Percentiles rank a stretch among this genome's conserved stretches.
These are phyloP conservation scores for Pilaira anomala DNA, from an alignment of 192 early-diverging fungal species.

Conservation along the genomic window DNA sequence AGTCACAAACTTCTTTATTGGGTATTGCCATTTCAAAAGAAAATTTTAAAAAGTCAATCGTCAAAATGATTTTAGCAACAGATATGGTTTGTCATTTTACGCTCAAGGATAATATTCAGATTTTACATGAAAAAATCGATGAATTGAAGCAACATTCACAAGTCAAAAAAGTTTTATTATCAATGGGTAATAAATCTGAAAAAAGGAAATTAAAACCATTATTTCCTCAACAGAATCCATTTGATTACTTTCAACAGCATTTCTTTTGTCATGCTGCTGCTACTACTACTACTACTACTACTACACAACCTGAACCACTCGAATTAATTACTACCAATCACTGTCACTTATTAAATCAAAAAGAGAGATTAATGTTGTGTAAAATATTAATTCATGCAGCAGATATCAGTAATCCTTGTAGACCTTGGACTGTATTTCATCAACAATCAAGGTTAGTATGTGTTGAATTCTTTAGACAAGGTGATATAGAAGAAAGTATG, in stretches of 20 bases:
- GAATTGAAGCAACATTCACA: too few relatives aligned
- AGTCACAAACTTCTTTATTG: slow-evolving; percentile 41
- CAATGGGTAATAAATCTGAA: too few relatives aligned
- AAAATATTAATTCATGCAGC: slow-evolving; percentile 83
- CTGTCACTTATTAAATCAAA: slow-evolving; percentile 14
- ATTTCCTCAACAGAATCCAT: too few relatives aligned
- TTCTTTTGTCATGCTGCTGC: too few relatives aligned
- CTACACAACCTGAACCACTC: too few relatives aligned
- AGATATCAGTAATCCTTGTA: slow-evolving; percentile 85
- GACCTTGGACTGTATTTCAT: slow-evolving; percentile 82
- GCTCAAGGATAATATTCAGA: slow-evolving; percentile 47
- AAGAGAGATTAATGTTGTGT: slow-evolving; percentile 58
- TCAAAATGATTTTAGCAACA: slow-evolving; percentile 80
- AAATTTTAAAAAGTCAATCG: slow-evolving; percentile 44
- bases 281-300: too few relatives aligned
- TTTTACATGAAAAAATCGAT: too few relatives aligned
- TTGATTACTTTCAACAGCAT: too few relatives aligned
- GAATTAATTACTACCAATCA: too few relatives aligned
- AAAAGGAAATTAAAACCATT: too few relatives aligned
- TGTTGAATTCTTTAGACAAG: slow-evolving; percentile 84
- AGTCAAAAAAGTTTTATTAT: too few relatives aligned
- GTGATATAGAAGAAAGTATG: slow-evolving; percentile 75
- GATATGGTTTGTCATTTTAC: slow-evolving; percentile 91
- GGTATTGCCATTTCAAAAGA: slow-evolving; percentile 46
- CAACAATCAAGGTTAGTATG: slow-evolving; percentile 85